These are phyloP conservation scores for Leccinum subfulvum DNA, from an alignment of 1,284 basidiomycete genomes.

Conservation along the genomic window DNA sequence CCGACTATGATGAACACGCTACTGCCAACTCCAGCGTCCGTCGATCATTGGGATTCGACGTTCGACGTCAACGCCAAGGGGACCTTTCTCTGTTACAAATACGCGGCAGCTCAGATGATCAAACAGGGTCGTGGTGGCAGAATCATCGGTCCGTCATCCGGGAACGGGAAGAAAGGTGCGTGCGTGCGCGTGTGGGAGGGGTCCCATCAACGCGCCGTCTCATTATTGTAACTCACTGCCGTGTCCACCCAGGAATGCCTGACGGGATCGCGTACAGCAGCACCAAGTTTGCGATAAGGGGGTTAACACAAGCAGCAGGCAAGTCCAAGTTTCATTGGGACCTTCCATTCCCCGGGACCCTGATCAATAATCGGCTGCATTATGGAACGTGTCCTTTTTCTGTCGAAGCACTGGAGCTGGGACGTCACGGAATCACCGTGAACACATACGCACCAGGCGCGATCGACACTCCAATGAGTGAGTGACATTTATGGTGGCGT, in stretches of 20 bases:
- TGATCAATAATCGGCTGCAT: not conserved
- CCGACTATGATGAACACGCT: not conserved
- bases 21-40: slow-evolving; percentile 12
- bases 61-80: slow-evolving; percentile 29
- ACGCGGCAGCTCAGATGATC: slow-evolving; percentile 30
- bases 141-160: slow-evolving; percentile 32
- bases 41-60: slow-evolving; percentile 21
- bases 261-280: slow-evolving; percentile 17
- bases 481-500: not conserved
- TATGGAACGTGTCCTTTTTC: not conserved
- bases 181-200: not conserved
- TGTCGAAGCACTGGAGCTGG: slow-evolving; percentile 30
- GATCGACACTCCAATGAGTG: slow-evolving; percentile 12
- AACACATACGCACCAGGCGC: slow-evolving; percentile 16
- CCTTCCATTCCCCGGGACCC: not conserved
- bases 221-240: not conserved
- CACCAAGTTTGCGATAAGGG: slow-evolving; percentile 26
- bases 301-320: slow-evolving; percentile 17
- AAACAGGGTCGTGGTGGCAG: slow-evolving; percentile 17
- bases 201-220: not conserved
- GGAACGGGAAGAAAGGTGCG: slow-evolving; percentile 22
- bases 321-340: not conserved
- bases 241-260: slow-evolving; percentile 1
- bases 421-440: slow-evolving; percentile 15
- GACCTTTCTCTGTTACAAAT: slow-evolving; percentile 17